phyloP scores from a whole-genome alignment of 1,139 yeast species.

The Candida tropicalis region DNA sequence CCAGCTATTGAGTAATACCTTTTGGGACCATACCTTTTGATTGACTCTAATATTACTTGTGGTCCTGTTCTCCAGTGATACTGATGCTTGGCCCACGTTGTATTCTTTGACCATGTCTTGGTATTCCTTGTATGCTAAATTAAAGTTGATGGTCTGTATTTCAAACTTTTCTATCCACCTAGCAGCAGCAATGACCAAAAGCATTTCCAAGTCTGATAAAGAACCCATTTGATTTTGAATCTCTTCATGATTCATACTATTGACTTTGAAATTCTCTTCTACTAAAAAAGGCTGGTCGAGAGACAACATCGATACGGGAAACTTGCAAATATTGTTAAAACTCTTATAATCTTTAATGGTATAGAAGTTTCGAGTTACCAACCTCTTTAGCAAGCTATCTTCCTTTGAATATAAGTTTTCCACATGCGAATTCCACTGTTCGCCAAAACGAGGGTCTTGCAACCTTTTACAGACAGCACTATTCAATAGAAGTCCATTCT shows the following conservation, averaged over 20 bases:
- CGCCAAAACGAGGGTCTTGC: slow-evolving; percentile 27
- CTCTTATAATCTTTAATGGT: slow-evolving; percentile 62
- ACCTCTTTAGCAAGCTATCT: slow-evolving; percentile 14
- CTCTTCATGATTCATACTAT: slow-evolving; percentile 13
- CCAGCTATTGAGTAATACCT: slow-evolving; percentile 58
- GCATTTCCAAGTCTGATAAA: slow-evolving; percentile 69
- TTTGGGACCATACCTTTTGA: slow-evolving; percentile 51
- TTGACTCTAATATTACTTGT: slow-evolving; percentile 39
- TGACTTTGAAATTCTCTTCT: slow-evolving; percentile 25
- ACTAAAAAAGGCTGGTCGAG: slow-evolving; percentile 31
- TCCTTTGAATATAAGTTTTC: slow-evolving; percentile 22
- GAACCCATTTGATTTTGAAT: slow-evolving; percentile 40
- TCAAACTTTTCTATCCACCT: slow-evolving; percentile 66
- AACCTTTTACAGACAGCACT: slow-evolving; percentile 19
- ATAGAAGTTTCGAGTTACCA: slow-evolving; percentile 51
- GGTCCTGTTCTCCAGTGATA: slow-evolving; percentile 31
- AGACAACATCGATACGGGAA: slow-evolving; percentile 44
- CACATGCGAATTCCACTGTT: slow-evolving; percentile 55
- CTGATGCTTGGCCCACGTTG: slow-evolving; percentile 38
- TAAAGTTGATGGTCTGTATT: slow-evolving; percentile 64
- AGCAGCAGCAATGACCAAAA: slow-evolving; percentile 72
- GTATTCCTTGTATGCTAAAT: slow-evolving; percentile 79
- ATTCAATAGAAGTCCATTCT: slow-evolving; percentile 29
- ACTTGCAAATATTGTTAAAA: slow-evolving; percentile 52
- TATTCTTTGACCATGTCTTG: slow-evolving; percentile 50